Conservation (phyloP, 306 rosid species). For the Astragalus membranaceus region DNA sequence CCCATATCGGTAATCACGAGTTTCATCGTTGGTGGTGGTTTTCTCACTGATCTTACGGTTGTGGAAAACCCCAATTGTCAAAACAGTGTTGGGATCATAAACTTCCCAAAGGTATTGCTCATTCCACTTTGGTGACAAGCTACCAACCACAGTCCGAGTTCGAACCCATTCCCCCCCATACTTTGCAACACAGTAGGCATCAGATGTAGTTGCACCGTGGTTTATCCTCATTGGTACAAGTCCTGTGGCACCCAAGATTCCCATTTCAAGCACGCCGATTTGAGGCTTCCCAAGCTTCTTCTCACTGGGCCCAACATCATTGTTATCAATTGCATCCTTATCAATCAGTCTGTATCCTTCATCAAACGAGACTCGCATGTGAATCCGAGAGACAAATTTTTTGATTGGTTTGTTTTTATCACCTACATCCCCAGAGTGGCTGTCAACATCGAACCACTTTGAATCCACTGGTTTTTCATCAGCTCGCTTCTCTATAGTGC, state of each 20-base stretch:
- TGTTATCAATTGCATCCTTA: not conserved
- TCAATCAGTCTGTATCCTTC: not conserved
- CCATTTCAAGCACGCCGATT: not conserved
- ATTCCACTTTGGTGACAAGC: not conserved
- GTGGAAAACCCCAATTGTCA: not conserved
- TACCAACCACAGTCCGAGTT: not conserved
- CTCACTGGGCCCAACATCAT: not conserved
- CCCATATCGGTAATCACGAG: not conserved
- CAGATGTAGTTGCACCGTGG: no score
- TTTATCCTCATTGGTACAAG: not conserved
- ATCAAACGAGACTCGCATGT: not conserved
- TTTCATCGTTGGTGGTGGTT: not conserved
- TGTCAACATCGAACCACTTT: not conserved
- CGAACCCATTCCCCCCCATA: not conserved
- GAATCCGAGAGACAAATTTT: not conserved
- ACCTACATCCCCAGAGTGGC: not conserved
- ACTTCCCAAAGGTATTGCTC: not conserved
- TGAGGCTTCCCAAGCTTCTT: not conserved
- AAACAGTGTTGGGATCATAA: not conserved
- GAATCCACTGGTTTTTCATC: not conserved
- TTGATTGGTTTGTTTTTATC: not conserved
- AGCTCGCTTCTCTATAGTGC: not conserved
- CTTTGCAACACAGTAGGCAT: constrained; percentile 2
- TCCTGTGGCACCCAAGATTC: not conserved
- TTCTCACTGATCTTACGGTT: not conserved